phyloP scores from a whole-genome alignment of 192 early-diverging fungal species.

The Backusella macrospora region DNA sequence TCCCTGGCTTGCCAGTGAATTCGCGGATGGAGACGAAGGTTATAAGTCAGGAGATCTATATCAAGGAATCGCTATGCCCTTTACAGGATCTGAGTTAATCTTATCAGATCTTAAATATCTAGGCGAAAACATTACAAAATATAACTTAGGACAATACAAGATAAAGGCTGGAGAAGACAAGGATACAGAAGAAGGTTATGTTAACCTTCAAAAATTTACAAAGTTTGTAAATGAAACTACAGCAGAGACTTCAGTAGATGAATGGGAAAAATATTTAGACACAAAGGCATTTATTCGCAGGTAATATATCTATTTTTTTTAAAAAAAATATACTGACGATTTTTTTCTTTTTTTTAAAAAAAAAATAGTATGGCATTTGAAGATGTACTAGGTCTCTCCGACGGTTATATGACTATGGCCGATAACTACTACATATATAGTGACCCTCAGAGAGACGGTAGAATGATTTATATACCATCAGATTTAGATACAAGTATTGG shows the following conservation, averaged over 20 bases:
- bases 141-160: constrained; percentile 4
- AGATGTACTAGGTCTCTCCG: constrained; percentile 8
- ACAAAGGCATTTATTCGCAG: constrained; percentile 13
- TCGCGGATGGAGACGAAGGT: background rate
- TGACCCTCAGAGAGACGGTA: background rate
- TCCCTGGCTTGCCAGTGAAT: constrained; percentile 16
- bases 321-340: too few species aligned
- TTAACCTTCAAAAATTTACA: constrained; percentile 8
- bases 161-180: constrained; percentile 14
- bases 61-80: background rate
- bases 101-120: constrained; percentile 10
- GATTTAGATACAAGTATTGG: constrained; percentile 17
- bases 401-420: background rate
- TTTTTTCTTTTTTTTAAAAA: background rate
- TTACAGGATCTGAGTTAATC: too few species aligned
- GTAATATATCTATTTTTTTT: background rate
- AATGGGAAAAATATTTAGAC: constrained; percentile 13
- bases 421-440: constrained; percentile 7
- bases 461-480: constrained; percentile 3
- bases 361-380: constrained; percentile 19
- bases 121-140: background rate
- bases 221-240: constrained; percentile 14
- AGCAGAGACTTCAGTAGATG: background rate
- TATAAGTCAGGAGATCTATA: constrained; percentile 15
- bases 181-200: background rate